phyloP scores from a whole-genome alignment of 2,329 filamentous ascomycete species.

The Monosporascus sp. region DNA sequence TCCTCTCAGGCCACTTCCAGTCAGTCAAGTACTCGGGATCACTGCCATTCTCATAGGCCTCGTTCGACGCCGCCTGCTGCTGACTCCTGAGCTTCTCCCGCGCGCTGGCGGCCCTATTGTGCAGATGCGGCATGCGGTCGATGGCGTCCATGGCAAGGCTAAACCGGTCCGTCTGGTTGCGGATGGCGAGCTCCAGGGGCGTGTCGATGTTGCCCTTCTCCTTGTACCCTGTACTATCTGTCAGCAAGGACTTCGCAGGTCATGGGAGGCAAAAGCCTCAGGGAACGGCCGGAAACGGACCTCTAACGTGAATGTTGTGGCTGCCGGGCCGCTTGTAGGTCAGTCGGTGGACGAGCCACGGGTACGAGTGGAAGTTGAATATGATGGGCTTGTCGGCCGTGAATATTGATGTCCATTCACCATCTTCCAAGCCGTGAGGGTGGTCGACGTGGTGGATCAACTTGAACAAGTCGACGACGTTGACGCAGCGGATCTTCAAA shows the following conservation, averaged over 20 bases:
- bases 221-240: constrained; percentile 47
- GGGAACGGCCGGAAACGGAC: constrained; percentile 15
- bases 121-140: constrained; percentile 57
- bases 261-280: background rate
- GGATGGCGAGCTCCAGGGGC: constrained; percentile 70
- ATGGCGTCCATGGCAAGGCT: constrained; percentile 73
- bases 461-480: constrained; percentile 77
- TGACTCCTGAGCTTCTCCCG: constrained; percentile 59
- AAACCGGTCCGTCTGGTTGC: constrained; percentile 73
- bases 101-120: constrained; percentile 57
- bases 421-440: constrained; percentile 64
- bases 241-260: background rate
- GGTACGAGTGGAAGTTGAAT: constrained; percentile 83
- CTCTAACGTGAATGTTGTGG: constrained; percentile 65
- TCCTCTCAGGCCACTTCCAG: constrained; percentile 57
- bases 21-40: constrained; percentile 61
- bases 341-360: constrained; percentile 71
- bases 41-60: constrained; percentile 64
- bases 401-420: constrained; percentile 64
- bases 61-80: constrained; percentile 57
- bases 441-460: constrained; percentile 65
- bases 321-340: constrained; percentile 70
- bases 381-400: constrained; percentile 67
- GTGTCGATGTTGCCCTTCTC: constrained; percentile 85
- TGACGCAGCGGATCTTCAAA: constrained; percentile 73